Conservation (phyloP, 305 asterid genomes). For the Solanum chacoense region DNA sequence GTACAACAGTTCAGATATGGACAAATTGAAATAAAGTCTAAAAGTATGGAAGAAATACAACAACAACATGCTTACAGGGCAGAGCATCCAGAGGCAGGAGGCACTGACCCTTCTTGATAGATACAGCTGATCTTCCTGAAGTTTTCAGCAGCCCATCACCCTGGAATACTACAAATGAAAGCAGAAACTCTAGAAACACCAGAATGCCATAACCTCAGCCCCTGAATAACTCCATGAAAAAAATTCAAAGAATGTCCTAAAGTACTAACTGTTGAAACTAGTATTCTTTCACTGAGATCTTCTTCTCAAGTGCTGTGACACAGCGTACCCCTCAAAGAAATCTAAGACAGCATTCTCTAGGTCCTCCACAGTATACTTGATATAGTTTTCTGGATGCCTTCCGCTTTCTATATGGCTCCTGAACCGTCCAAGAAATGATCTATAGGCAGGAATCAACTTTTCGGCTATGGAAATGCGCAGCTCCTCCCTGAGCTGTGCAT, state of each 20-base stretch:
- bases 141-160: not conserved
- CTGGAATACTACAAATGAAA: not conserved
- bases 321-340: conserved; percentile 60
- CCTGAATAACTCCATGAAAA: conserved; percentile 29
- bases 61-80: conserved; percentile 39
- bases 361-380: conserved; percentile 62
- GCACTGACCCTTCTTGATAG: conserved; percentile 20
- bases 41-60: conserved; percentile 22
- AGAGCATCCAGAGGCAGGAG: conserved; percentile 35
- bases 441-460: conserved; percentile 56
- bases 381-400: conserved; percentile 69
- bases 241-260: conserved; percentile 50
- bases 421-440: conserved; percentile 62
- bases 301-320: conserved; percentile 54
- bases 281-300: conserved; percentile 33
- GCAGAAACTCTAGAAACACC: not conserved
- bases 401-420: conserved; percentile 74
- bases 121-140: conserved; percentile 10
- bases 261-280: conserved; percentile 27
- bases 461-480: conserved; percentile 57
- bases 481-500: conserved; percentile 68
- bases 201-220: conserved; percentile 16
- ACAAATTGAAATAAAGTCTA: conserved; percentile 38
- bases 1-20: conserved; percentile 35
- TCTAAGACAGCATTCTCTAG: conserved; percentile 59